Conservation (phyloP, 345 rosid genomes). For the Noccaea bulbosa region DNA sequence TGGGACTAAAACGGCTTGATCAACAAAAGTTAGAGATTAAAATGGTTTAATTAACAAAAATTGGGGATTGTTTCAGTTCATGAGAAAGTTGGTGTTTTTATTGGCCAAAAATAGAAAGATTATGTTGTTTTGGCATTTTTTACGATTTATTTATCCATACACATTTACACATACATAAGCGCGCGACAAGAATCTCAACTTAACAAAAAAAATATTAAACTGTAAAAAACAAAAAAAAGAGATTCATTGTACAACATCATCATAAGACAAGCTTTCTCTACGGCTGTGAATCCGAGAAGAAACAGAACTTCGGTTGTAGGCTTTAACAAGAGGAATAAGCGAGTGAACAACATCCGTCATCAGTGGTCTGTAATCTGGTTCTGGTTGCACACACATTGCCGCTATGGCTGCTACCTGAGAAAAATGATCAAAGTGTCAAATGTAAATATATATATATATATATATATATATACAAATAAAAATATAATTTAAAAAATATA, state of each 20-base stretch:
- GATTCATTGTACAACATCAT: conserved; percentile 3
- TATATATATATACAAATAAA: neutral
- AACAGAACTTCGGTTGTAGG: conserved; percentile 42
- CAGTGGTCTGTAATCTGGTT: conserved; percentile 87
- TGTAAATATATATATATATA: neutral
- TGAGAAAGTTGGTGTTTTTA: too few species aligned
- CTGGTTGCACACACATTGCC: conserved; percentile 87
- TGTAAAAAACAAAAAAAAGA: neutral
- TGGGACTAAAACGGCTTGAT: too few species aligned
- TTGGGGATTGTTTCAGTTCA: too few species aligned
- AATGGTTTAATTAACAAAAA: too few species aligned
- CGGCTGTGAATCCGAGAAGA: conserved; percentile 42
- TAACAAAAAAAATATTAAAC: neutral
- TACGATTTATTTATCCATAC: too few species aligned
- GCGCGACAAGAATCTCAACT: neutral
- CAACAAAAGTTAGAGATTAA: too few species aligned
- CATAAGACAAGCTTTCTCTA: conserved; percentile 33
- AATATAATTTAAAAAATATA: neutral
- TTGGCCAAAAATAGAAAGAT: too few species aligned
- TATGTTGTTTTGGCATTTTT: too few species aligned
- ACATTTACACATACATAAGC: neutral
- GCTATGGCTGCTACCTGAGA: conserved; percentile 88
- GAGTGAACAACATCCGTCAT: conserved; percentile 99
- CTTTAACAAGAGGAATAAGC: conserved; percentile 73
- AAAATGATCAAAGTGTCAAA: too few species aligned